Percentiles rank a stretch among this genome's conserved stretches.
phyloP scores from a whole-genome alignment of 2,329 filamentous ascomycete species.

The Seiridium cupressi region DNA sequence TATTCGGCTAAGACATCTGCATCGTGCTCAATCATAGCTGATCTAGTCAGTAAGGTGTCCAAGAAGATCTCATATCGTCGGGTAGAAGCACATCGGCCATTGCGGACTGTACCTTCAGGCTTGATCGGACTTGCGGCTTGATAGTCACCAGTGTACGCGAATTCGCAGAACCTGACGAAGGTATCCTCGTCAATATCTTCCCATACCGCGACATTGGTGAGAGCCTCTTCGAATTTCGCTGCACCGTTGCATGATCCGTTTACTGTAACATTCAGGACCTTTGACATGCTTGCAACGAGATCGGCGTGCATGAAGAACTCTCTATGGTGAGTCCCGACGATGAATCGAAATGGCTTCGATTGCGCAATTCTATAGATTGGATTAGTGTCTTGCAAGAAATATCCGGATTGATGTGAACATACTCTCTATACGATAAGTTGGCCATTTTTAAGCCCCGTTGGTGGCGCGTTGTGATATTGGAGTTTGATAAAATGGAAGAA shows the following conservation, averaged over 20 bases:
- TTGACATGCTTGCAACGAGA: background rate
- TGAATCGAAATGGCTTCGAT: background rate
- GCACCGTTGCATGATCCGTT: background rate
- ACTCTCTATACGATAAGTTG: too few species aligned
- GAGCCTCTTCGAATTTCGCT: background rate
- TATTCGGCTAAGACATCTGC: background rate
- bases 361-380: background rate
- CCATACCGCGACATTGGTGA: background rate
- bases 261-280: background rate
- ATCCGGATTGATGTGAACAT: too few species aligned
- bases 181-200: background rate
- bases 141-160: background rate
- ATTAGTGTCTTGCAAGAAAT: too few species aligned
- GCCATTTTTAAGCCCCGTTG: too few species aligned
- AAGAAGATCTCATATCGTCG: too few species aligned
- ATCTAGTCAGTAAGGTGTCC: too few species aligned
- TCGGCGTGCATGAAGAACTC: background rate
- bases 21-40: too few species aligned
- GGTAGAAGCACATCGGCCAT: too few species aligned
- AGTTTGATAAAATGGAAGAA: too few species aligned
- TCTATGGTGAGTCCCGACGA: background rate
- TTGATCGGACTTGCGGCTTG: background rate
- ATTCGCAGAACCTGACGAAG: background rate
- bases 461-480: too few species aligned
- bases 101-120: too few species aligned